Percentiles rank a stretch among this genome's conserved stretches.
Evolutionary conservation across 345 rosid species (phyloP).

Genomic region (Eutrema heterophyllum): DNA sequence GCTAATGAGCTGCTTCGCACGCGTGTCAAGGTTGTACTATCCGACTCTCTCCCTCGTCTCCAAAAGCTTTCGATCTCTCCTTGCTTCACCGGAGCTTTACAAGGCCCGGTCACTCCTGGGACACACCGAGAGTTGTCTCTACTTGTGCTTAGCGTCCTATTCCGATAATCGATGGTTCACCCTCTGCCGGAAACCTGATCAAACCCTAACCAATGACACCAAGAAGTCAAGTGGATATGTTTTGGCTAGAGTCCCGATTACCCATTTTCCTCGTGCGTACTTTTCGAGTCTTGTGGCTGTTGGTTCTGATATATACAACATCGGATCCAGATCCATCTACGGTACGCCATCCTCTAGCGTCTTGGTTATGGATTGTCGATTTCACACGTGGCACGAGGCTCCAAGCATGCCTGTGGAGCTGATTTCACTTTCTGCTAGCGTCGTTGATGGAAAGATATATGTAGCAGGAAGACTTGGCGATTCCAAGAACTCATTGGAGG

Average conservation of each 20-base stretch:
- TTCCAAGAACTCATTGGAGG: neutral
- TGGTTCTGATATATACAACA: neutral
- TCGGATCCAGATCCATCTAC: neutral
- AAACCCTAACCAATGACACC: neutral
- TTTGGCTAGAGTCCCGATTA: neutral
- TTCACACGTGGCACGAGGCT: neutral
- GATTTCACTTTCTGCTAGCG: neutral
- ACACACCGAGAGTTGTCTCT: neutral
- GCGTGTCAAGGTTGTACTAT: neutral
- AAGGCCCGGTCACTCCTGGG: neutral
- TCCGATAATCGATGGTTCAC: neutral
- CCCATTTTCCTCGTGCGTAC: neutral
- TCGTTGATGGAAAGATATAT: neutral
- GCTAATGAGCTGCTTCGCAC: neutral
- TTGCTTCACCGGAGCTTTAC: neutral
- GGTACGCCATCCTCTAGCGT: neutral
- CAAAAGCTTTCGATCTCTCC: neutral
- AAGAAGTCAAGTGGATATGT: neutral
- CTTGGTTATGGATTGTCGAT: neutral
- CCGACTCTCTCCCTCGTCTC: neutral
- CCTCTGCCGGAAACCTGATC: neutral
- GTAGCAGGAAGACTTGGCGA: neutral
- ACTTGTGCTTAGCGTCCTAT: neutral
- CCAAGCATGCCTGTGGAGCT: neutral
- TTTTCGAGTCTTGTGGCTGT: neutral